Percentiles rank a stretch among this genome's conserved stretches.
These are phyloP conservation scores for Plasmodium coatneyi DNA, from an alignment of 169 alveolate species.

Conservation along the genomic window DNA sequence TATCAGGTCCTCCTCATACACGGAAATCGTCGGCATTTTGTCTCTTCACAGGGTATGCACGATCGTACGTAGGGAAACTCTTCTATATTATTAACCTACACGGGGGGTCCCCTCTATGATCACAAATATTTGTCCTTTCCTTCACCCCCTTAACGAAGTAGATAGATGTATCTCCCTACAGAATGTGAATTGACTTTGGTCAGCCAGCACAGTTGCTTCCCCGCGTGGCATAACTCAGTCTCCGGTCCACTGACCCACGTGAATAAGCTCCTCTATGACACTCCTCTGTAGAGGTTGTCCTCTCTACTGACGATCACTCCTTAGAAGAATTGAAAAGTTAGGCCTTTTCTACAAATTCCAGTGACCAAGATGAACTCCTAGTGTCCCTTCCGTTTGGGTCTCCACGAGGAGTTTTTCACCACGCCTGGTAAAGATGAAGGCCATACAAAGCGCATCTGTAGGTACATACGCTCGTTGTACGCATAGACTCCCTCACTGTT, in stretches of 20 bases:
- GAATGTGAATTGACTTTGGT: not conserved
- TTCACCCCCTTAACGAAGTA: not conserved
- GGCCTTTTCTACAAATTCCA: not conserved
- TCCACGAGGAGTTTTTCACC: not conserved
- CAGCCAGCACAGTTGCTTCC: not conserved
- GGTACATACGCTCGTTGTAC: not conserved
- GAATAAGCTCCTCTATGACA: not conserved
- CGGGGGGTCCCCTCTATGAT: not conserved
- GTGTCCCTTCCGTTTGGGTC: not conserved
- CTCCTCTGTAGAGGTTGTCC: not conserved
- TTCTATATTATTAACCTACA: not conserved
- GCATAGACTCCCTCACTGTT: not conserved
- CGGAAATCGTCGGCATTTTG: conserved; percentile 90
- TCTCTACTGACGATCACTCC: not conserved
- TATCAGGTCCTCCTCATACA: conserved; percentile 80
- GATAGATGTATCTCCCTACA: not conserved
- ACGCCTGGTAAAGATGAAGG: not conserved
- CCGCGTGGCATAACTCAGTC: not conserved
- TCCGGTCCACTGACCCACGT: not conserved
- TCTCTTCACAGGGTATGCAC: not conserved
- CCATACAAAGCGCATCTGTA: not conserved
- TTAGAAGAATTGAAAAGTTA: not conserved
- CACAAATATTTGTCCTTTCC: not conserved
- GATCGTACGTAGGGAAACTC: not conserved
- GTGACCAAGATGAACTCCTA: not conserved